These are phyloP conservation scores for Suillus occidentalis DNA, from an alignment of 768 basidiomycete species.

Conservation along the genomic window DNA sequence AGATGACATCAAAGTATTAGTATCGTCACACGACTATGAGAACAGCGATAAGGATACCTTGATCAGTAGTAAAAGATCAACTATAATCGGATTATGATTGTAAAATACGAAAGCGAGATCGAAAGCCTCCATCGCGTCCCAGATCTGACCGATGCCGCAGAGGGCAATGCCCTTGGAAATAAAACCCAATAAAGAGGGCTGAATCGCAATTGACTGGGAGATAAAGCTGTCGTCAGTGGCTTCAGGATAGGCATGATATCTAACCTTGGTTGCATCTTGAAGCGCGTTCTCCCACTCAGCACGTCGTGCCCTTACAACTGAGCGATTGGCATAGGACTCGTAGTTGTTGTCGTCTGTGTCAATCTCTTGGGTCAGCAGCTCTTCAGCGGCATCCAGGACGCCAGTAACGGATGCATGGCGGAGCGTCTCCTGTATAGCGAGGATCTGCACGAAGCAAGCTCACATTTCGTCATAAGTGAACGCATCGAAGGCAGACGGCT, in stretches of 20 bases:
- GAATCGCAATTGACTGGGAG: not conserved
- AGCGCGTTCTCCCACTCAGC: not conserved
- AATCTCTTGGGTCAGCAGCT: not conserved
- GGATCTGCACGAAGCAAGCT: not conserved
- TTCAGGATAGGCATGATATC: not conserved
- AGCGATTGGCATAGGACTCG: not conserved
- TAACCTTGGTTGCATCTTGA: not conserved
- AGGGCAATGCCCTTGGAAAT: not conserved
- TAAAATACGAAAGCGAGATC: slow-evolving; percentile 1
- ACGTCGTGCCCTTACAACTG: not conserved
- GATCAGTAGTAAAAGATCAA: not conserved
- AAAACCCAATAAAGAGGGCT: not conserved
- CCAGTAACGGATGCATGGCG: not conserved
- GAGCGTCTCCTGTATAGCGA: not conserved
- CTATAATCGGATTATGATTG: not conserved
- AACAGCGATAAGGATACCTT: not conserved
- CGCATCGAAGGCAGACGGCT: not conserved
- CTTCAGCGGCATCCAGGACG: not conserved
- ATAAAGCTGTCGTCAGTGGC: not conserved
- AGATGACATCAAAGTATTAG: not conserved
- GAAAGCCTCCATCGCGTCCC: not conserved
- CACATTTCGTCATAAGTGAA: not conserved
- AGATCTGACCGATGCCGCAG: not conserved
- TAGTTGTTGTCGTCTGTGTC: not conserved
- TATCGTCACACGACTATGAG: not conserved